A percentile compares a stretch with the other conserved stretches of the same genome.
These are phyloP conservation scores for Fusarium nurragi DNA, from an alignment of 2,329 filamentous ascomycete species.

Conservation along the genomic window DNA sequence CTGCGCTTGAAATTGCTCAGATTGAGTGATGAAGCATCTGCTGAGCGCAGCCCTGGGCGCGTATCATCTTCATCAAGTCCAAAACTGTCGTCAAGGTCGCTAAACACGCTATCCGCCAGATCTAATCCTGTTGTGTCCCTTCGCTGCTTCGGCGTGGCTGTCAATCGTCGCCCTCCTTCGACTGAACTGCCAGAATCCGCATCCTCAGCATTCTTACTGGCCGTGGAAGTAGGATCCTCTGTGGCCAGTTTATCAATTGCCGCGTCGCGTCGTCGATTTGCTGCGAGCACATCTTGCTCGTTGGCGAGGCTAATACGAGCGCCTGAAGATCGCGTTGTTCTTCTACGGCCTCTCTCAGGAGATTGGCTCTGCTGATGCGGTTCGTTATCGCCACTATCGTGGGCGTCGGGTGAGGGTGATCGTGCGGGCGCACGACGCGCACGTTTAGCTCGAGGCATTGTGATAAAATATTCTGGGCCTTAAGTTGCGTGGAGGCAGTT, in stretches of 20 bases:
- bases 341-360: constrained; percentile 38
- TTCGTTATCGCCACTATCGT: constrained; percentile 26
- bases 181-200: constrained; percentile 48
- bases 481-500: background rate
- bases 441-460: constrained; percentile 47
- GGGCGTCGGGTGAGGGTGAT: constrained; percentile 31
- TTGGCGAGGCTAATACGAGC: constrained; percentile 38
- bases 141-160: constrained; percentile 48
- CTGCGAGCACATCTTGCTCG: constrained; percentile 41
- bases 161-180: constrained; percentile 51
- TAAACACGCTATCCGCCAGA: constrained; percentile 59
- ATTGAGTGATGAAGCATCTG: constrained; percentile 58
- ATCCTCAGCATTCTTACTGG: constrained; percentile 41
- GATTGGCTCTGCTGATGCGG: constrained; percentile 23
- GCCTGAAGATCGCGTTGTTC: constrained; percentile 40
- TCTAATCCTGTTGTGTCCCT: constrained; percentile 60
- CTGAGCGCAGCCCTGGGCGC: constrained; percentile 50
- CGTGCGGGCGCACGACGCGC: constrained; percentile 41
- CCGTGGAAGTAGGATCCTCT: constrained; percentile 48
- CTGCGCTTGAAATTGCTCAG: constrained; percentile 58
- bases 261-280: constrained; percentile 48
- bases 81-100: constrained; percentile 56
- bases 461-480: background rate
- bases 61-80: constrained; percentile 52
- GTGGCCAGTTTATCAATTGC: constrained; percentile 51